Base-by-base conservation (phyloP, 2,329 filamentous ascomycete species). In the Diaporthe batatas region DNA sequence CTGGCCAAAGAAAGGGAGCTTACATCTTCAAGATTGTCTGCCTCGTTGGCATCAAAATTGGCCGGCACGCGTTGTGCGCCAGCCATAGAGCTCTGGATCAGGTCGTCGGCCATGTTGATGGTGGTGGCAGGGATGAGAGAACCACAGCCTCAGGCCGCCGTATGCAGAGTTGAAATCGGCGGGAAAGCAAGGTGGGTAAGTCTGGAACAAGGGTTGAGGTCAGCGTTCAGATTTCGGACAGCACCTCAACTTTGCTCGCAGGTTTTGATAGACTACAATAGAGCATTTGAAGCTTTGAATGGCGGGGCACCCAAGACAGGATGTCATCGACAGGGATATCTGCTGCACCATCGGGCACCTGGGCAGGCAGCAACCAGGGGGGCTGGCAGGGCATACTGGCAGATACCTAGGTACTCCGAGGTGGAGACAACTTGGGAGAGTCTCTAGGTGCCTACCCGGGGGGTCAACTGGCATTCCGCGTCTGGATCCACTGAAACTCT, bases 41-140 rank as follows among this genome's bases (percentile, higher is more conserved):
- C 86, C 59, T 88, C 82, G 79, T 91, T 81, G 81, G 91, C 81
- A 82, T 92, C 82, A 82, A 93, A 89, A 85, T 88, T 79, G 82
- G 87, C 84, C 80, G 91, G 86, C 68, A 85, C 78, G 29, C 77
- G 79, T 69, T 78, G 77, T 47, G 55, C 58, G 21, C 75, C 75
- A 59, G 77, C 77, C 78, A 76, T 79, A 62, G 64, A 68, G 47
- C 51, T 65, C 21, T 70, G 58, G 21, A 74, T 53, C 25, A 74
- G 62, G 29, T 75, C 70, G 44, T 75, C 68, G 32, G 58, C 68
- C 72, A 65, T 74, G 16, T 47, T 39, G 36, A 39, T 39, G 51
- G 44, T 10, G 6, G 55, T 10, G 6, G 55, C 39, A 53, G 42
- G 29, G 49, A n/a, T 51, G 6, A 14, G 29, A 18, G 36, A 21